Conservation (phyloP, 1,284 basidiomycete species). For the Marasmius tenuissimus region DNA sequence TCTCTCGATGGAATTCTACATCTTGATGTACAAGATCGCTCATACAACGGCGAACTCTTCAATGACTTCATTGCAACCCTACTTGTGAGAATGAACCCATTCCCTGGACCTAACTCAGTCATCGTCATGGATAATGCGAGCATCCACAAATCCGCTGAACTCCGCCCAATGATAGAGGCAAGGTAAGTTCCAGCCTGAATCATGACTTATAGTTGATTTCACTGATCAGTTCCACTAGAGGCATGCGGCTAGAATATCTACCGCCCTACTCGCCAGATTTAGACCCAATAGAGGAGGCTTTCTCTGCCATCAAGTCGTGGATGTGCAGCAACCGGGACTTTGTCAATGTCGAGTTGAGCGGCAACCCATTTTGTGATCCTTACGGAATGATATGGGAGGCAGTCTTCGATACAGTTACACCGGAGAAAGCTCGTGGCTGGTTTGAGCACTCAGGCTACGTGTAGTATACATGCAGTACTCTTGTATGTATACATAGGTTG, state of each 20-base stretch:
- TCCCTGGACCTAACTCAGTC: slow-evolving; percentile 31
- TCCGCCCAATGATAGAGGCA: slow-evolving; percentile 25
- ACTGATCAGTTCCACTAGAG: neutral
- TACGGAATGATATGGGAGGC: neutral
- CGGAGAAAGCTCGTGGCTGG: neutral
- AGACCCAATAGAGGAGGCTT: slow-evolving; percentile 28
- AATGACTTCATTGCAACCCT: slow-evolving; percentile 26
- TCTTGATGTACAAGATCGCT: slow-evolving; percentile 25
- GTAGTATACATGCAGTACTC: too few species aligned
- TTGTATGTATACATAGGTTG: too few species aligned
- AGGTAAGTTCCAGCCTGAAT: slow-evolving; percentile 18
- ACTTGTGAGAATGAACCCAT: slow-evolving; percentile 34
- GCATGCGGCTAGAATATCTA: slow-evolving; percentile 15
- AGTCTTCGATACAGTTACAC: neutral
- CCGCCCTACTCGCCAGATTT: slow-evolving; percentile 31
- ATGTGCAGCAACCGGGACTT: neutral
- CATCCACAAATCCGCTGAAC: slow-evolving; percentile 25
- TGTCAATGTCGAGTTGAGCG: neutral
- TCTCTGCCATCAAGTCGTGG: slow-evolving; percentile 24
- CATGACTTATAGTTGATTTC: too few species aligned
- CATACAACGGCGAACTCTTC: slow-evolving; percentile 24
- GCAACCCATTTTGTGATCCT: neutral
- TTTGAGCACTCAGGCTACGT: too few species aligned
- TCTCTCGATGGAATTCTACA: slow-evolving; percentile 28
- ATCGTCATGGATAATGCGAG: slow-evolving; percentile 35